A percentile compares a stretch with the other conserved stretches of the same genome.
Conservation (phyloP, 2,329 filamentous ascomycete genomes). For the Chaetomium olivaceum region DNA sequence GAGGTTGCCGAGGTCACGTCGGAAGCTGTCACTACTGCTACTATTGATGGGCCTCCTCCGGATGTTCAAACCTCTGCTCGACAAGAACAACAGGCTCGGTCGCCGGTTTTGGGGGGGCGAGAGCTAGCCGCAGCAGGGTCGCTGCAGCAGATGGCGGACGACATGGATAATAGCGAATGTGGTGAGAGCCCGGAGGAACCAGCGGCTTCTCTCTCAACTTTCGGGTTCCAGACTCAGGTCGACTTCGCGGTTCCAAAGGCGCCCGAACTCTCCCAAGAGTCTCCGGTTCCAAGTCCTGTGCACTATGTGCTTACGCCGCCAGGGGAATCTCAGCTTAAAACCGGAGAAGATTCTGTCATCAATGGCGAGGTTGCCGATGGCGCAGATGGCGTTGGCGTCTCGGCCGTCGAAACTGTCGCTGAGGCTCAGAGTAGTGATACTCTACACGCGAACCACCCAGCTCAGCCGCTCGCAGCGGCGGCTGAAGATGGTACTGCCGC, state of each 20-base stretch:
- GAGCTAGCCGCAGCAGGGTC: background rate
- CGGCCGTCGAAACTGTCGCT: background rate
- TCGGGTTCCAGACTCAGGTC: background rate
- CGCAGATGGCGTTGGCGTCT: background rate
- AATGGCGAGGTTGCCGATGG: background rate
- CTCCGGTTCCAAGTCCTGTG: background rate
- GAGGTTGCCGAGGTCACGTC: slow-evolving; percentile 15
- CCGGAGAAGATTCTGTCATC: background rate
- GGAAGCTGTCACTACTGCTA: background rate
- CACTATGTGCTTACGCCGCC: background rate
- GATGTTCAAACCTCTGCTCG: background rate
- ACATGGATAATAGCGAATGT: background rate
- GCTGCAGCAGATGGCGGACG: background rate
- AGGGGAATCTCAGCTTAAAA: background rate
- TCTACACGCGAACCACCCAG: background rate
- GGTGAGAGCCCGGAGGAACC: background rate
- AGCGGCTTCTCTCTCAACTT: too few relatives aligned
- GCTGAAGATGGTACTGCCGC: too few relatives aligned
- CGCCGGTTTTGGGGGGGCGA: background rate
- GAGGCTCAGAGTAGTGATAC: slow-evolving; percentile 1
- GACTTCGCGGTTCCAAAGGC: background rate
- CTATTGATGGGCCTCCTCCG: background rate
- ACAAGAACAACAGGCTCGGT: background rate
- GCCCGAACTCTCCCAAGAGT: background rate
- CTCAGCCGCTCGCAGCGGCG: background rate